Evolutionary conservation across 306 rosid genomes (phyloP).

Genomic region (Pterocarpus macrocarpus): DNA sequence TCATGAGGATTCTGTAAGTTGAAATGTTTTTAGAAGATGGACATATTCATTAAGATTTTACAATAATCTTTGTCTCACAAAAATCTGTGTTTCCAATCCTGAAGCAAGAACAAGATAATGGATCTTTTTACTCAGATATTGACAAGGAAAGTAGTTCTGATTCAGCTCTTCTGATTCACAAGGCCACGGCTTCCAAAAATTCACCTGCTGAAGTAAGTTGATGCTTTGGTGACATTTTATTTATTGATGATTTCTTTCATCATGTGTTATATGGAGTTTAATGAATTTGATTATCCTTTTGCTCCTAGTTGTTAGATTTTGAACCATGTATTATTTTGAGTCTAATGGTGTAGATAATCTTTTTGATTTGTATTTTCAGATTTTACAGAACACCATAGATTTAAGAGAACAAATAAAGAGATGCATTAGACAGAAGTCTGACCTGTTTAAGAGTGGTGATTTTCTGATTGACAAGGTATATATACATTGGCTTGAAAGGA

Average conservation of each 20-base stretch:
- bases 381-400: slow-evolving; percentile 59
- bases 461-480: slow-evolving; percentile 40
- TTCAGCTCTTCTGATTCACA: slow-evolving; percentile 13
- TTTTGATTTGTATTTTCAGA: slow-evolving; percentile 34
- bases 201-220: slow-evolving; percentile 41
- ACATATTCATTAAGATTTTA: not conserved
- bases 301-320: not conserved
- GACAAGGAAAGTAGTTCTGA: slow-evolving; percentile 21
- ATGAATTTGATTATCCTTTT: not conserved
- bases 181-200: not conserved
- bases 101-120: slow-evolving; percentile 46
- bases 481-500: not conserved
- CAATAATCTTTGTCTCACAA: not conserved
- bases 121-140: not conserved
- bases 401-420: slow-evolving; percentile 39
- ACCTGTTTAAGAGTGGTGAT: slow-evolving; percentile 49
- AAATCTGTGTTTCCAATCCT: slow-evolving; percentile 10
- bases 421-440: slow-evolving; percentile 38
- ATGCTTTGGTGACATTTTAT: not conserved
- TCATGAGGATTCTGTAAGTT: slow-evolving; percentile 50
- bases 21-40: not conserved
- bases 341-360: too few relatives aligned
- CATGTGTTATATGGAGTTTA: not conserved
- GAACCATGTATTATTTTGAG: too few relatives aligned
- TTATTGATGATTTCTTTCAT: not conserved